Evolutionary conservation across 2,329 filamentous ascomycete species (phyloP), one percentile per base, ranked within the genome.

Genomic region (Blastomyces gilchristii): DNA sequence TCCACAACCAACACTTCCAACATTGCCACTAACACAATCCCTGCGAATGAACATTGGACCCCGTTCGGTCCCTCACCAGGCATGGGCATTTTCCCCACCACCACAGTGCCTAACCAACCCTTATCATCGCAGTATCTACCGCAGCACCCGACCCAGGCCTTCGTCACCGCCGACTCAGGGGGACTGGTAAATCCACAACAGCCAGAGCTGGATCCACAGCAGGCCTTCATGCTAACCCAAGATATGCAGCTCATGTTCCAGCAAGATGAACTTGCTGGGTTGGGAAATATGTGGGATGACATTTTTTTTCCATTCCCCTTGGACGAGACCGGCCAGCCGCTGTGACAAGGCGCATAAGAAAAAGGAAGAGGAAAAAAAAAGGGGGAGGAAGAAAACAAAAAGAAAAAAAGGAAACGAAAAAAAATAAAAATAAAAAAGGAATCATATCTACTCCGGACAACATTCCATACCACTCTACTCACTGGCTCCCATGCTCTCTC

Each of bases 251-350:
- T 61, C 25, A 31, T 34, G 49, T 52, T 61, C 37, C 47, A 54
- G 47, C 28, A 22, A 3, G 59, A 61, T 18, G 59, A 61, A 28
- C 11, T 61, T 22, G 47, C 45, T 12, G 59, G 18, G n/a, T 12
- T 61, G 18, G 64, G 64, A 14, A 64, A 63, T 62, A 58, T 67
- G 22, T 67, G 62, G 63, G 65, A 67, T 56, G 64, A 67, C 34
- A 63, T 65, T 22, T 64, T 65, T 58, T 65, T 54, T 52, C 54
- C 28, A 31, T 65, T 49, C 14, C 58, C n/a, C 41, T 45, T 58
- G 16, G 61, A 63, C 53, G 56, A 41, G 28, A 28, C 2, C 37
- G 37, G 31, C 22, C 11, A 31, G 22, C 31, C 47, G 25, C 34
- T 37, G 3, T 49, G 43, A 59, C 3, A 8, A 16, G 34, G 22